Evolutionary conservation across 345 rosid species (phyloP), one percentile per base, ranked within the genome.

Genomic region (Euphorbia tirucalli): DNA sequence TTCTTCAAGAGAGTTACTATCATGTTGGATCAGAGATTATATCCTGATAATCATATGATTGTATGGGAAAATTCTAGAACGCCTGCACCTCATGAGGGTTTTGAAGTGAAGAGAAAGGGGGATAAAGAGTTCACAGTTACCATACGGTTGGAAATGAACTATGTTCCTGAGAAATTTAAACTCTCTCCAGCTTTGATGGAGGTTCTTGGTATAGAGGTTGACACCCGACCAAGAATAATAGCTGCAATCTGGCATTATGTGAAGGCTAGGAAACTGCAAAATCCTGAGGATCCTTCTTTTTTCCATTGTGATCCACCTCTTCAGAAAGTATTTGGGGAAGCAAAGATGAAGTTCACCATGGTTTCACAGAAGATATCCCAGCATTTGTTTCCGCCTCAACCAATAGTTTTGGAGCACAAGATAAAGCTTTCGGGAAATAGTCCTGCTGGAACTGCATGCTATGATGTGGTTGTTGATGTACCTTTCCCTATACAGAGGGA

Each of bases 231-330:
- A 3, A 87, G 99, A 83, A 88, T 92, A 65, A 92, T 95, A n/a
- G 96, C 97, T 77, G 96, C 96, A 32, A 86, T 95, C 73, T 95
- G 99, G 99, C 99, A 95, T 78, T 95, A 95, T 74, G 99, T 92
- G 25, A 95, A 95, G 84, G 99, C 97, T 55, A 89, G 97, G 81
- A 95, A 92, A 80, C 66, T 95, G 82, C 99, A 92, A 87, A 87
- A 84, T 79, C 90, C 92, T 18, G 88, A 88, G 70, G 99, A 95
- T 60, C 96, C 99, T 6, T 89, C 99, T 6, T 84, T 67, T 78
- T 92, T 95, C 71, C 84, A 73, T 69, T 95, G 99, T 69, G 99
- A 95, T 74, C 78, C 85, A 71, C 93, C 96, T 32, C 97, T 95
- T 66, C 89, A 83, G 58, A 95, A 85, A 79, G 99, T 95, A 27